Evolutionary conservation across 2,329 filamentous ascomycete genomes (phyloP), one percentile per base, ranked within the genome.

Genomic region (Curvularia eragrostidis): DNA sequence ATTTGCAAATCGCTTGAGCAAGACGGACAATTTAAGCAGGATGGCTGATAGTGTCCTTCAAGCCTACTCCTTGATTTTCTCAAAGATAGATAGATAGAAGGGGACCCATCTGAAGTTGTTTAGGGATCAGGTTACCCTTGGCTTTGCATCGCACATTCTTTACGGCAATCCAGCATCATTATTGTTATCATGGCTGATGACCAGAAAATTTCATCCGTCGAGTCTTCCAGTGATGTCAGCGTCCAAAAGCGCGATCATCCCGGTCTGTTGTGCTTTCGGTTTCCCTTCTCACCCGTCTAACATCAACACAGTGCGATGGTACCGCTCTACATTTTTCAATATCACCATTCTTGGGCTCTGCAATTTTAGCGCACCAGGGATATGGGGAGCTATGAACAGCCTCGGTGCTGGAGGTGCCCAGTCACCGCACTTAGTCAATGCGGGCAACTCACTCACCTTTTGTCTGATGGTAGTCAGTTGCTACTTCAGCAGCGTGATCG

Each of bases 391-490:
- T 2, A 76, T 91, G 88, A 91, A 91, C 77, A 87, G 84, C 0
- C 82, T 91, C 0, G 89, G 89, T 9, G 89, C 87, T 1, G 89
- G 89, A 48, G 89, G 89, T 3, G 82, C 85, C 28, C 82, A 87
- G 62, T 81, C 82, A 8, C 89, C 89, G 0, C 83, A 87, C 65
- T 80, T 91, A 1, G 86, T 91, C 48, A 91, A 91, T 66, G 83
- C 86, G 0, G 88, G 87, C 13, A 92, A 92, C 64, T 85, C 89
- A 0, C 73, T 91, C 38, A 90, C 88, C 0, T 91, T 91, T 69
- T 87, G 86, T 46, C 81, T 91, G 7, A 91, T 91, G 89, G 86
- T 91, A 0, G 68, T 91, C 0, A 89, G 87, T 0, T 91, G 89
- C 69, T 87, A 83, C 68, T 84, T 91, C 47, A 85, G 85, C 0